Evolutionary conservation across 2,329 filamentous ascomycete species (phyloP), one percentile per base, ranked within the genome.

Genomic region (Pseudogymnoascus sp.): DNA sequence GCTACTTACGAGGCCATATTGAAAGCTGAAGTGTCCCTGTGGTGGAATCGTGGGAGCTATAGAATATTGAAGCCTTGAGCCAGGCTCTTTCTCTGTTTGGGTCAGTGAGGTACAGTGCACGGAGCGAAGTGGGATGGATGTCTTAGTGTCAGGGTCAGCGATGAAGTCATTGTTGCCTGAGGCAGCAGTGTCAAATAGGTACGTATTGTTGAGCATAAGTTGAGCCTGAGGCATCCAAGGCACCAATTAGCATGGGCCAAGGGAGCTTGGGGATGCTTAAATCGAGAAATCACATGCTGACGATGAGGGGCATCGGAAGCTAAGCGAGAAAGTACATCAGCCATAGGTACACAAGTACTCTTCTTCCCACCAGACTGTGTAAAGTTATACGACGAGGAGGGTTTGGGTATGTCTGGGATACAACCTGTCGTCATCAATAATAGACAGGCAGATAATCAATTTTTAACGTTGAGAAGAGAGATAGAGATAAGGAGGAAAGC

Each of bases 81-180:
- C 21, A 26, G 42, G 42, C 42, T 6, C 42, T 47, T 40, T 26
- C 42, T 47, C 42, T n/a, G 42, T 47, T 47, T 47, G 42, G 42
- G 42, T 47, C 42, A 7, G 18, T 47, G 42, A 47, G 42, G 42
- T 47, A 47, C 42, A 11, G 39, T 40, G 37, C 2, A 40, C 37
- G 37, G 42, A 47, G 42, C 42, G 42, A 47, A 47, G 42, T 47
- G 42, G 42, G 42, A 47, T 47, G 42, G 11, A 26, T 47, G 42
- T 47, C 42, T 47, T 47, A 47, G 40, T 45, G 40, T 26, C 42
- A 47, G 42, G 42, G 42, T 47, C 42, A 47, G 12, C 21, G 21
- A 47, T 47, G 54, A 60, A 60, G 54, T 60, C 54, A 60, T 60
- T 14, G n/a, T 60, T 60, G 54, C 54, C 54, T 60, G 42, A 47